Evolutionary conservation across 2,329 filamentous ascomycete genomes (phyloP).

Genomic region (Sporothrix brunneoviolacea): DNA sequence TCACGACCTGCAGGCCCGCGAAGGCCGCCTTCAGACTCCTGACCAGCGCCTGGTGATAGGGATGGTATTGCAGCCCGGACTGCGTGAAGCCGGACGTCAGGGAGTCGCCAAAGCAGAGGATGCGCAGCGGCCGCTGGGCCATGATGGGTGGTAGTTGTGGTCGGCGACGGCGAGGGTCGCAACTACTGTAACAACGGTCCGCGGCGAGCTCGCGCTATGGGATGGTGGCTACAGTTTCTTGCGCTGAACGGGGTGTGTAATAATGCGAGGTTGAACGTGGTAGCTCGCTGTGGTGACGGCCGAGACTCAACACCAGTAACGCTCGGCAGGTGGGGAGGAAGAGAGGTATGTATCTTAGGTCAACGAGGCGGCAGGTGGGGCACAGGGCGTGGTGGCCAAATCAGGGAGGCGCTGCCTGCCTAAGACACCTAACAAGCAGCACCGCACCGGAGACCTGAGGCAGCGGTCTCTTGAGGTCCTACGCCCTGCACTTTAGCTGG

Average conservation of each 20-base stretch:
- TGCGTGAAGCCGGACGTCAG: constrained; percentile 51
- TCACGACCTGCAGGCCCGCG: constrained; percentile 24
- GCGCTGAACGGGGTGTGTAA: too few relatives aligned
- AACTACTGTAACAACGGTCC: background rate
- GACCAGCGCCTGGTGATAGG: constrained; percentile 45
- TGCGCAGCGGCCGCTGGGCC: constrained; percentile 34
- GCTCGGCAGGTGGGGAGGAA: too few relatives aligned
- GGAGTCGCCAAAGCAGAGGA: constrained; percentile 61
- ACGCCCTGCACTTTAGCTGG: too few relatives aligned
- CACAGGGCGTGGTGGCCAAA: background rate
- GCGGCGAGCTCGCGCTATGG: too few relatives aligned
- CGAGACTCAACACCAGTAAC: too few relatives aligned
- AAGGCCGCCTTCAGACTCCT: constrained; percentile 40
- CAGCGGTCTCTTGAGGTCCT: too few relatives aligned
- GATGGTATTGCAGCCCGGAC: constrained; percentile 37
- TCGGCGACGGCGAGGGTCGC: background rate
- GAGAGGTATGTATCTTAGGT: background rate
- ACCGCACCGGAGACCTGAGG: too few relatives aligned
- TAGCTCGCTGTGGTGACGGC: too few relatives aligned
- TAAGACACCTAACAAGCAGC: too few relatives aligned
- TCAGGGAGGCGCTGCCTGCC: too few relatives aligned
- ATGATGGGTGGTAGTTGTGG: constrained; percentile 14
- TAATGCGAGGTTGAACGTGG: too few relatives aligned
- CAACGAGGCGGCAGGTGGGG: background rate
- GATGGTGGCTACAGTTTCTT: too few relatives aligned